Base-by-base conservation (phyloP, 352 stramenopile genomes). In the Globisporangium cystogenes region DNA sequence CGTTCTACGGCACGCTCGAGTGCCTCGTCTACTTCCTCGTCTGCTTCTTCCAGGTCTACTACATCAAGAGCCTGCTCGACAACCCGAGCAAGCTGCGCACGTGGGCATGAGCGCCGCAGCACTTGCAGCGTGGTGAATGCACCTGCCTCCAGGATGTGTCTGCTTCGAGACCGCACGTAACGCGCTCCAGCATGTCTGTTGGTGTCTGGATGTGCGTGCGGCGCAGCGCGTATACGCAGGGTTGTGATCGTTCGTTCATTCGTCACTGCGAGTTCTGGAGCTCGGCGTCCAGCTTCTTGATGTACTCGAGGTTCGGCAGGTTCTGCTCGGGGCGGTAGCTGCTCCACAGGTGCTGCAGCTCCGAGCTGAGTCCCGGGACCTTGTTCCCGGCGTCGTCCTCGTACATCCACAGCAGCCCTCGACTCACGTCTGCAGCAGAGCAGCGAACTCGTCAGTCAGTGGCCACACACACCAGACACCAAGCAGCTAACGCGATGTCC, bases 21-120 rank as follows among this genome's bases (percentile, higher is more conserved):
- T 88, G 78, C 64, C 51, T 72, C 23, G 72, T 92, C 16, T 92
- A 92, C 61, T 56, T 92, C 12, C 40, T 76, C 1, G 69, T 86
- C 0, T 87, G 80, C 60, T 70, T 88, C 41, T 72, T 74, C 29
- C 82, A 92, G 47, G 74, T 92, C 36, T 76, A 69, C 26, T 92
- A 92, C 68, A 92, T 92, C 64, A 87, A 89, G 59, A 62, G 65
- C 14, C 68, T 92, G 55, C 60, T 92, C 36, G 70, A 87, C 41
- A 70, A 46, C 7, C 78, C 82, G 16, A 70, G 67, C 24, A 79
- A 75, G 55, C 48, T 64, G 35, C 72, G 68, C 14, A 71, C 64
- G 23, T 87, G 77, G 76, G 77, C 70, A 21, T 57, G 20, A 51
- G 14, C 27, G 51, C 16, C 33, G n/a, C 51, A 41, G 29, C 44